phyloP scores from a whole-genome alignment of 768 basidiomycete species.

The Pleurotus tuoliensis region DNA sequence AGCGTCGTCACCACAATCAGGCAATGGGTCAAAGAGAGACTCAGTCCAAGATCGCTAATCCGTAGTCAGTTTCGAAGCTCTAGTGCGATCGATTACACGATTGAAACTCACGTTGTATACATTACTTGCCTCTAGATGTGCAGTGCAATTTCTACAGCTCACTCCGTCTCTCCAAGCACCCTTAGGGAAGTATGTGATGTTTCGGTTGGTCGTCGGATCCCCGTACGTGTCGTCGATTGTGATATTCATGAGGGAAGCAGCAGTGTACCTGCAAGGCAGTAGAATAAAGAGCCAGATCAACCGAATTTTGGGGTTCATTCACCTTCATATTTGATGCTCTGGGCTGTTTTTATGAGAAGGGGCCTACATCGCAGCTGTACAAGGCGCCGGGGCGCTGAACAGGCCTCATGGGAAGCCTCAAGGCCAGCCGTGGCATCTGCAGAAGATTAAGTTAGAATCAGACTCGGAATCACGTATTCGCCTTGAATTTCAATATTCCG shows the following conservation, averaged over 20 bases:
- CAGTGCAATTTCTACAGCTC: slow-evolving; percentile 22
- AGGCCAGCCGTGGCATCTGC: too few species aligned
- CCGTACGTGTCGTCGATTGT: slow-evolving; percentile 39
- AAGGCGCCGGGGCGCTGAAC: too few species aligned
- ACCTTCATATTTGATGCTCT: too few species aligned
- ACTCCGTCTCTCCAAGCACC: slow-evolving; percentile 28
- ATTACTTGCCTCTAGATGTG: slow-evolving; percentile 16
- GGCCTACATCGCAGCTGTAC: too few species aligned
- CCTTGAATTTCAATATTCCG: too few species aligned
- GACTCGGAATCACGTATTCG: too few species aligned
- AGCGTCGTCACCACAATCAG: slow-evolving; percentile 12
- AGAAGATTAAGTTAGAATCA: too few species aligned
- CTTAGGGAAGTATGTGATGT: slow-evolving; percentile 28
- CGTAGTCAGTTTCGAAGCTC: background rate
- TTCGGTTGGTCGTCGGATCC: slow-evolving; percentile 24
- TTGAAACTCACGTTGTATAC: slow-evolving; percentile 11
- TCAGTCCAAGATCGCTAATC: slow-evolving; percentile 5
- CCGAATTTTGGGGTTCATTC: too few species aligned
- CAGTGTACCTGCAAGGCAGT: too few species aligned
- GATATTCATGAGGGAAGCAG: slow-evolving; percentile 26
- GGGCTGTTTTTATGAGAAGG: too few species aligned
- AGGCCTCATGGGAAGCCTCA: too few species aligned
- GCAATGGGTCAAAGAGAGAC: slow-evolving; percentile 11
- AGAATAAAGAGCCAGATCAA: too few species aligned
- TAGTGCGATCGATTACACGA: background rate